Conservation (phyloP, 768 basidiomycete genomes). For the Boletus vermiculosoides region DNA sequence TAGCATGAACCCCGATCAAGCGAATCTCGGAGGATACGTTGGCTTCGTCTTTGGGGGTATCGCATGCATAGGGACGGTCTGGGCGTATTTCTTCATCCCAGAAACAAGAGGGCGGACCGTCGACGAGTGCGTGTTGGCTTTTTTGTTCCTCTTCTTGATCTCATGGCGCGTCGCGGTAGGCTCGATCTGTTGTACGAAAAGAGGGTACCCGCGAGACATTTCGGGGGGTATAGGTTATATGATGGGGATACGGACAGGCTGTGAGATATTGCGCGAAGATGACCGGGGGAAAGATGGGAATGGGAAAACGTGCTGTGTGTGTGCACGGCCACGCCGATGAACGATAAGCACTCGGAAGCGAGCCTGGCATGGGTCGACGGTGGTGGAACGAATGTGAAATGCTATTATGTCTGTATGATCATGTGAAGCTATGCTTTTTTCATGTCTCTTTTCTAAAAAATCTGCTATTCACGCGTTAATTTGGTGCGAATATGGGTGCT, state of each 20-base stretch:
- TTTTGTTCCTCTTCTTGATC: not conserved
- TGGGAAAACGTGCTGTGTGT: too few species aligned
- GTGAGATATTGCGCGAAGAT: not conserved
- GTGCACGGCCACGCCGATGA: too few species aligned
- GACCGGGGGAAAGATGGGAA: not conserved
- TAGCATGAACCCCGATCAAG: constrained; percentile 30
- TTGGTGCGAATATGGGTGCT: too few species aligned
- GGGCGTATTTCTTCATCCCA: constrained; percentile 29
- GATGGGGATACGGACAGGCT: not conserved
- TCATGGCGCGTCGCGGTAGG: constrained; percentile 2
- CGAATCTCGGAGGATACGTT: constrained; percentile 28
- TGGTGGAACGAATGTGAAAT: too few species aligned
- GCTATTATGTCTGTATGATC: too few species aligned
- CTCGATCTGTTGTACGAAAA: constrained; percentile 34
- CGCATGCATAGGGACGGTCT: constrained; percentile 18
- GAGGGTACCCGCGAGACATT: constrained; percentile 29
- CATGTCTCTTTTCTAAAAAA: too few species aligned
- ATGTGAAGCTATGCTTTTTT: too few species aligned
- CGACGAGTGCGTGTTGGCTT: constrained; percentile 24
- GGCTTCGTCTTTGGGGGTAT: constrained; percentile 31
- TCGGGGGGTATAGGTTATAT: constrained; percentile 20
- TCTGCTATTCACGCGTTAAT: too few species aligned
- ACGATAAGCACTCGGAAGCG: too few species aligned
- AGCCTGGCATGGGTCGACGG: too few species aligned
- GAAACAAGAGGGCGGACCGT: constrained; percentile 30